Evolutionary conservation across 1,284 basidiomycete genomes (phyloP), one percentile per base, ranked within the genome.

Genomic region (Testicularia cyperi): DNA sequence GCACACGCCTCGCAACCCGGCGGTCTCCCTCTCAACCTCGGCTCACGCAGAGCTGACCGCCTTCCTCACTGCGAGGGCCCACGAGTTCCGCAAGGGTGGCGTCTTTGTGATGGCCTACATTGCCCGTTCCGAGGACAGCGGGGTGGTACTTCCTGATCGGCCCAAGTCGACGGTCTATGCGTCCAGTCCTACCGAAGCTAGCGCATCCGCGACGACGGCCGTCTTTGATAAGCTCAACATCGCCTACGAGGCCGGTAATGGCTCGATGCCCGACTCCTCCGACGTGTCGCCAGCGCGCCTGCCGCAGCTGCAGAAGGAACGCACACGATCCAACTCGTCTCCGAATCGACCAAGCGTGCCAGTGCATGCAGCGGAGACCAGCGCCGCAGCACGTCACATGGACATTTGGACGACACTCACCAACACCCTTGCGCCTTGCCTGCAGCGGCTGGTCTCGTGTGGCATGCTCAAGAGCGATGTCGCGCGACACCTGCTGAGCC

Each of bases 361-460:
- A n/a, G n/a, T n/a, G n/a, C n/a, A n/a, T n/a, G n/a, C n/a, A n/a
- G n/a, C n/a, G n/a, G n/a, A n/a, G n/a, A n/a, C n/a, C n/a, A n/a
- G n/a, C n/a, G n/a, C n/a, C n/a, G n/a, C n/a, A n/a, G n/a, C n/a
- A n/a, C n/a, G n/a, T n/a, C n/a, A n/a, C n/a, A 46, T 53, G 28
- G 77, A 79, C 41, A 72, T 78, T 21, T 79, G 78, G 78, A 64
- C 72, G 2, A 58, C 72, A 18, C 54, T 79, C 22, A 72, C 72
- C 35, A 70, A 74, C 27, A 66, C 75, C 33, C 63, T 79, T 3
- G 77, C 73, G 1, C 75, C 77, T 12, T 78, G 77, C 19, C 72
- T 79, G 23, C 78, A 79, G 57, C 57, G 78, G 5, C 63, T 79
- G 20, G 78, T 79, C 6, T 78, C 77, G 14, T 78, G 77, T 15